Base-by-base conservation (phyloP, 192 early-diverging fungal genomes). In the Radiomyces spectabilis region DNA sequence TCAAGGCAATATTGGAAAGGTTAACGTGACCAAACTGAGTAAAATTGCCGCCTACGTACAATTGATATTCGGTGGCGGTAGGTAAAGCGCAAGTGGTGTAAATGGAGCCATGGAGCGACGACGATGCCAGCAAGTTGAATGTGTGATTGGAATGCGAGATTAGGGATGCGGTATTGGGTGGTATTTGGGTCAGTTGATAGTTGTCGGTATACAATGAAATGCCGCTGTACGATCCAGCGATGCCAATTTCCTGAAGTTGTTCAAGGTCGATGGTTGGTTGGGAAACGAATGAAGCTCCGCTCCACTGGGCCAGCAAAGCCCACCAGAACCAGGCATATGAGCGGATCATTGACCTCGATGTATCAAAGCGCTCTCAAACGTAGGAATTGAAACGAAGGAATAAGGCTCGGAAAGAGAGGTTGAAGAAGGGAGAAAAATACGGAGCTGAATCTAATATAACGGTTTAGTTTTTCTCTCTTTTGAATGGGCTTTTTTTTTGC, bases 1-100 rank as follows among this genome's bases (percentile, higher is more conserved):
- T 35, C 0, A 22, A 19, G n/a, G 62, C 62, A 41, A 70, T 70
- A 41, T 70, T 70, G 19, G 52, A 40, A 8, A 39, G 38, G 8
- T 35, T 41, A 6, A 29, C 37, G 2, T 29, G 30, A n/a, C 49
- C 53, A 4, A 51, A 32, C 1, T 26, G 37, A 12, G 56, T 43
- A 31, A 70, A 70, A 18, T 59, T 51, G 18, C 68, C 68, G 15
- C 27, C 68, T 18, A 69, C 50, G 35, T 63, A 63, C 8, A 69
- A 30, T n/a, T 46, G 43, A 16, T 46, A 42, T 2, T 4, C 2
- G 10, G 31, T 47, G 19, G 12, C 15, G 27, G 32, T 33, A 9
- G 46, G 26, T 32, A 63, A 27, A 2, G 40, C 15, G 25, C 68
- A 70, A 2, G 52, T 25, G 1, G 53, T 37, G n/a, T 55, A 54